Evolutionary conservation across 805 yeast genomes (phyloP).

Genomic region (Brettanomyces bruxellensis): DNA sequence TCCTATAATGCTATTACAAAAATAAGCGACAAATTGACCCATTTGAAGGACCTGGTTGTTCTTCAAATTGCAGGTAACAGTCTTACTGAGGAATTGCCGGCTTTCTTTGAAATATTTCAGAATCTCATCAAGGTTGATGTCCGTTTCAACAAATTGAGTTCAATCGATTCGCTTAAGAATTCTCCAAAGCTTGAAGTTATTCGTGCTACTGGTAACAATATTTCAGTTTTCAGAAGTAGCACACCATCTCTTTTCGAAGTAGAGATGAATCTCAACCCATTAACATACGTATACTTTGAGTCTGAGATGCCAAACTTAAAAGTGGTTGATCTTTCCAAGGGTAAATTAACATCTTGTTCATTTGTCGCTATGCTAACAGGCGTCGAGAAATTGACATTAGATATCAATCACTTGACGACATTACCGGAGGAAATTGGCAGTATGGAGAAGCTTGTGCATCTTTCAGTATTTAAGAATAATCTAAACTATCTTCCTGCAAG

Average conservation of each 20-base stretch:
- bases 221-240: conserved; percentile 58
- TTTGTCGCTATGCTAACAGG: conserved; percentile 54
- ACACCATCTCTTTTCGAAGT: conserved; percentile 58
- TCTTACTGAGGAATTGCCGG: conserved; percentile 44
- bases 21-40: conserved; percentile 55
- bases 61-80: conserved; percentile 70
- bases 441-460: conserved; percentile 48
- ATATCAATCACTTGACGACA: conserved; percentile 71
- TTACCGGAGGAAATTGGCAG: conserved; percentile 62
- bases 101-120: conserved; percentile 40
- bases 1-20: conserved; percentile 66
- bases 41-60: conserved; percentile 51
- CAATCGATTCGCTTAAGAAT: conserved; percentile 46
- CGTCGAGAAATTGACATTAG: conserved; percentile 65
- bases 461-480: conserved; percentile 70
- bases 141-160: conserved; percentile 54
- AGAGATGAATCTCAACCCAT: conserved; percentile 75
- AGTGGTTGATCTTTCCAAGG: conserved; percentile 68
- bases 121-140: conserved; percentile 66
- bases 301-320: conserved; percentile 50
- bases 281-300: conserved; percentile 56
- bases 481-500: conserved; percentile 60
- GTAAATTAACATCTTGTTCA: conserved; percentile 70
- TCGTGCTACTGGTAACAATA: conserved; percentile 65
- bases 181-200: conserved; percentile 62